phyloP scores from a whole-genome alignment of 495 filamentous ascomycete genomes.

The Trichodelitschia bisporula region DNA sequence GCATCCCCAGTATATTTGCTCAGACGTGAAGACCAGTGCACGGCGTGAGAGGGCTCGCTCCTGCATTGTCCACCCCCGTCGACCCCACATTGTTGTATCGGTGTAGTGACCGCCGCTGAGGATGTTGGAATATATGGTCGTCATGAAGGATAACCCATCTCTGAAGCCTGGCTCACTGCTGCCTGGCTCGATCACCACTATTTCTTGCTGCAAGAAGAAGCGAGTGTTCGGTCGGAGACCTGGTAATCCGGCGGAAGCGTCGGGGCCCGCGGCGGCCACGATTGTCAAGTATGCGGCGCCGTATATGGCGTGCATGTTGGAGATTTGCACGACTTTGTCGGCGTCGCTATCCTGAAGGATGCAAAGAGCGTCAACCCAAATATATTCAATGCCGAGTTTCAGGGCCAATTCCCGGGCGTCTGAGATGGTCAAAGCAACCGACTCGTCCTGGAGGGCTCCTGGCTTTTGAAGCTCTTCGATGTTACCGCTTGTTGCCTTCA shows the following conservation, averaged over 20 bases:
- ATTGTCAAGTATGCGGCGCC: slow-evolving; percentile 2
- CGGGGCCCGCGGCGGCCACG: slow-evolving; percentile 1
- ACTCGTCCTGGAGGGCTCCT: neutral
- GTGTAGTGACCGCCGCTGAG: too few species aligned
- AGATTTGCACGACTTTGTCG: neutral
- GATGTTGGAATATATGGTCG: neutral
- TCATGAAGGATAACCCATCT: neutral
- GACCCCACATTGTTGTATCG: neutral
- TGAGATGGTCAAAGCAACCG: slow-evolving; percentile 6
- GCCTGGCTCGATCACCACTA: too few species aligned
- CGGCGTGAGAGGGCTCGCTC: neutral
- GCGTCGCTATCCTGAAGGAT: slow-evolving; percentile 3
- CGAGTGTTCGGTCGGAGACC: neutral
- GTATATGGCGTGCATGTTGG: slow-evolving; percentile 1
- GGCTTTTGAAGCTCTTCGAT: neutral
- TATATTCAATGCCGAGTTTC: slow-evolving; percentile 6
- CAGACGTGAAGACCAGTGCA: neutral
- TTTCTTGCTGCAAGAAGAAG: neutral
- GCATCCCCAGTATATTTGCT: neutral
- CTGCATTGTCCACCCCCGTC: neutral
- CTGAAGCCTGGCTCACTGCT: too few species aligned
- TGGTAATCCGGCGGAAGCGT: neutral
- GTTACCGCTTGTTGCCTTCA: neutral
- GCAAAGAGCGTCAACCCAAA: slow-evolving; percentile 13
- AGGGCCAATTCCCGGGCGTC: slow-evolving; percentile 8